These are phyloP conservation scores for Polychaeton citri DNA, from an alignment of 2,329 filamentous ascomycete genomes.

Conservation along the genomic window DNA sequence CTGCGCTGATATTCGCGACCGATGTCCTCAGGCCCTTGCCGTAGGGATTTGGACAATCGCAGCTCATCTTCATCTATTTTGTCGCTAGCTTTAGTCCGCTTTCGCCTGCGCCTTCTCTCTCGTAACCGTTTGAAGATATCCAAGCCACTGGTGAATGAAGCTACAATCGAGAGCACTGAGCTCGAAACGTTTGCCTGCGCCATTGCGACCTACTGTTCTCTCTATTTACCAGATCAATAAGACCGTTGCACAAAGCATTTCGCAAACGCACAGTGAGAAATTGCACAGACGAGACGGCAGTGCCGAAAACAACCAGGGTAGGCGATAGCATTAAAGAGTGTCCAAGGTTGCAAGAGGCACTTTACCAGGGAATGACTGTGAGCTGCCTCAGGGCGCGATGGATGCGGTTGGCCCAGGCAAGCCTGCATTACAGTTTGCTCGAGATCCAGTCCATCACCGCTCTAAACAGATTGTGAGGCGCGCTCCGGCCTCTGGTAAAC, in stretches of 20 bases:
- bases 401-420: no score
- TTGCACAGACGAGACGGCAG: no score
- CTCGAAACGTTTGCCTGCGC: constrained; percentile 10
- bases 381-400: no score
- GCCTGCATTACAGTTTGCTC: no score
- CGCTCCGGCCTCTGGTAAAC: no score
- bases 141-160: constrained; percentile 31
- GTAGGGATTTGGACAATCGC: constrained; percentile 26
- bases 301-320: no score
- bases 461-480: no score
- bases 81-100: constrained; percentile 5
- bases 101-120: constrained; percentile 19
- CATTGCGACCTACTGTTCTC: constrained; percentile 7
- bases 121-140: constrained; percentile 32
- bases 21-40: constrained; percentile 29
- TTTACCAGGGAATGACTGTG: no score
- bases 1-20: constrained; percentile 28
- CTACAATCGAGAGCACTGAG: constrained; percentile 27
- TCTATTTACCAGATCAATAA: no score
- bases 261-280: neutral
- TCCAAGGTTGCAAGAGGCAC: no score
- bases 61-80: constrained; percentile 21
- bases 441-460: no score
- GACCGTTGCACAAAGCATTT: neutral
- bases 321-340: no score